Percentiles rank a stretch among this genome's conserved stretches.
These are phyloP conservation scores for Leucogyrophana mollusca DNA, from an alignment of 768 basidiomycete genomes.

Conservation along the genomic window DNA sequence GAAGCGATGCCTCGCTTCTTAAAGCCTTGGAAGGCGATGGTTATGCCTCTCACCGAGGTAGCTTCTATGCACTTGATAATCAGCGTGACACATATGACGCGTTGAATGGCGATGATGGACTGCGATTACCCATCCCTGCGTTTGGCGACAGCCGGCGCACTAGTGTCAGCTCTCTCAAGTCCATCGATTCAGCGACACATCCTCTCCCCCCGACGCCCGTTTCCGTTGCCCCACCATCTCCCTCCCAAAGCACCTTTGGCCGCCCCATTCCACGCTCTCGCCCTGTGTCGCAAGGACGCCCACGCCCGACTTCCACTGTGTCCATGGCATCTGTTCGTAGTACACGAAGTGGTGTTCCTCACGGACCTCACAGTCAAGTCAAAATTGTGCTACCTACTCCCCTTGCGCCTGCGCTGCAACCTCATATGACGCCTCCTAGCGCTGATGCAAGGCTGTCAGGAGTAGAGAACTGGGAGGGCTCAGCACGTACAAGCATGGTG, in stretches of 20 bases:
- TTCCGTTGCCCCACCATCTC: conserved; percentile 12
- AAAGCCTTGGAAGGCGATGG: conserved; percentile 19
- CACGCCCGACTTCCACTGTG: conserved; percentile 37
- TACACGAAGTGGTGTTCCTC: conserved; percentile 57
- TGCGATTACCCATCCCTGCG: conserved; percentile 1
- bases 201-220: conserved; percentile 26
- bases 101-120: not conserved
- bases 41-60: conserved; percentile 11
- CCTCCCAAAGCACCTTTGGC: conserved; percentile 8
- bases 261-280: conserved; percentile 12
- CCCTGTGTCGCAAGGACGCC: conserved; percentile 14
- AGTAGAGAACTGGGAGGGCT: conserved; percentile 9
- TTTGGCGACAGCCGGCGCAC: conserved; percentile 3
- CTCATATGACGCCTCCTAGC: conserved; percentile 10
- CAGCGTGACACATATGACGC: not conserved
- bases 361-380: conserved; percentile 56
- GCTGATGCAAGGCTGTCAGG: conserved; percentile 7
- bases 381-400: conserved; percentile 71
- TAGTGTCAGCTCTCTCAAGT: conserved; percentile 8
- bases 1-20: conserved; percentile 34
- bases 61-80: conserved; percentile 12
- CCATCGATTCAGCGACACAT: conserved; percentile 19
- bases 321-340: conserved; percentile 34
- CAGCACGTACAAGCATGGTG: conserved; percentile 25
- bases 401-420: conserved; percentile 44